phyloP scores from a whole-genome alignment of 148 eudicot genomes.

The Vaccinium macrocarpon region DNA sequence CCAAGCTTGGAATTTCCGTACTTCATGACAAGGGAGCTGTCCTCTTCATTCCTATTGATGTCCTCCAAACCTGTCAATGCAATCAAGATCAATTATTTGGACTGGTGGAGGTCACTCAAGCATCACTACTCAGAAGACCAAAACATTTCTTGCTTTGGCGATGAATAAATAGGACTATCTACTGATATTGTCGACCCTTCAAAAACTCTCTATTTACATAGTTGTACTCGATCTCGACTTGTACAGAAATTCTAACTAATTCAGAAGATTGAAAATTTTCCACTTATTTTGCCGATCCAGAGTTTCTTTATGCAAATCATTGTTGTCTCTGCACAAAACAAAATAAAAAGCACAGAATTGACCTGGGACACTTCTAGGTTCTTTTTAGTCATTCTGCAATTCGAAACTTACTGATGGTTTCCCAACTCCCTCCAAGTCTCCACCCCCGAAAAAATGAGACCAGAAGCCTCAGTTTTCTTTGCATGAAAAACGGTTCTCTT shows the following conservation, averaged over 20 bases:
- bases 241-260: neutral
- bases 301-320: neutral
- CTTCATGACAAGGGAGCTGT: slow-evolving; percentile 5
- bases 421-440: neutral
- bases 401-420: neutral
- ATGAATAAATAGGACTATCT: neutral
- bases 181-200: neutral
- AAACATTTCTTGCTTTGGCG: neutral
- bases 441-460: neutral
- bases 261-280: neutral
- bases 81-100: neutral
- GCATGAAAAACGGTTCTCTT: neutral
- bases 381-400: neutral
- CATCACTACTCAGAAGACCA: neutral
- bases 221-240: neutral
- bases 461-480: neutral
- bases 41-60: neutral
- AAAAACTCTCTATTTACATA: neutral
- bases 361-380: neutral
- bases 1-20: slow-evolving; percentile 4
- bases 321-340: slow-evolving; percentile 3
- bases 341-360: neutral
- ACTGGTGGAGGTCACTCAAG: neutral
- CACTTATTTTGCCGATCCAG: slow-evolving; percentile 2
- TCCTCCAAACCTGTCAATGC: slow-evolving; percentile 10